These are phyloP conservation scores for Ceratorhiza oryzae-sativae DNA, from an alignment of 1,284 basidiomycete genomes.

Conservation along the genomic window DNA sequence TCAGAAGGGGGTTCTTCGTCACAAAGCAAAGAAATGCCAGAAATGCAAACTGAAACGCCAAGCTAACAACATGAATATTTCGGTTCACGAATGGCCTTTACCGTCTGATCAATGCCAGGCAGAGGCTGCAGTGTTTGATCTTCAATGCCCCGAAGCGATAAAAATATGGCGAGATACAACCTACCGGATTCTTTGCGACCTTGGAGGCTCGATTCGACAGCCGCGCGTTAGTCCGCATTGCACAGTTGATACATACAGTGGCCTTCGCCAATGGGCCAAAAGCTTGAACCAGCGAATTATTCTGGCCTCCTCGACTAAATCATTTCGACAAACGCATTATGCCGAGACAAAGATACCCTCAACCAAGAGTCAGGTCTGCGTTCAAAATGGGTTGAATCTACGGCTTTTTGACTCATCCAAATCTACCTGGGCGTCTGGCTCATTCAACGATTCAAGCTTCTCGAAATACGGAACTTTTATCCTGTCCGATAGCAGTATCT, in stretches of 20 bases:
- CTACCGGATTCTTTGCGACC: conserved; percentile 47
- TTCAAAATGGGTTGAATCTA: conserved; percentile 24
- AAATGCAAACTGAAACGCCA: conserved; percentile 51
- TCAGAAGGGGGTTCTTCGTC: no score
- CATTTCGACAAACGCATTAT: conserved; percentile 33
- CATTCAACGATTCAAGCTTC: conserved; percentile 1
- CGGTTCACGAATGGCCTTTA: conserved; percentile 60
- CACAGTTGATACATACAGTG: background rate
- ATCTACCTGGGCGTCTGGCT: background rate
- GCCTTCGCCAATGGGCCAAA: background rate
- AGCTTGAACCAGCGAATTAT: background rate
- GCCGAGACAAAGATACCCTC: conserved; percentile 3
- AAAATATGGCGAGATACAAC: conserved; percentile 57
- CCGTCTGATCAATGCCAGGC: conserved; percentile 48
- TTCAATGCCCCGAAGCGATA: conserved; percentile 54
- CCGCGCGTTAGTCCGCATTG: background rate
- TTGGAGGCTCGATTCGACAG: background rate
- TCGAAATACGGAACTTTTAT: conserved; percentile 13
- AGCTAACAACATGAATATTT: conserved; percentile 49
- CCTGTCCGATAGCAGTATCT: conserved; percentile 13
- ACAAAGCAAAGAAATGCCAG: conserved; percentile 42
- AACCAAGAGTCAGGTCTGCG: conserved; percentile 8
- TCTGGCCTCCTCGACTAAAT: conserved; percentile 36
- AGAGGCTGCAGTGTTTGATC: conserved; percentile 56
- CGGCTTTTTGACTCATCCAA: conserved; percentile 7